Conservation (phyloP, 192 early-diverging fungal genomes). For the Linnemannia schmuckeri region DNA sequence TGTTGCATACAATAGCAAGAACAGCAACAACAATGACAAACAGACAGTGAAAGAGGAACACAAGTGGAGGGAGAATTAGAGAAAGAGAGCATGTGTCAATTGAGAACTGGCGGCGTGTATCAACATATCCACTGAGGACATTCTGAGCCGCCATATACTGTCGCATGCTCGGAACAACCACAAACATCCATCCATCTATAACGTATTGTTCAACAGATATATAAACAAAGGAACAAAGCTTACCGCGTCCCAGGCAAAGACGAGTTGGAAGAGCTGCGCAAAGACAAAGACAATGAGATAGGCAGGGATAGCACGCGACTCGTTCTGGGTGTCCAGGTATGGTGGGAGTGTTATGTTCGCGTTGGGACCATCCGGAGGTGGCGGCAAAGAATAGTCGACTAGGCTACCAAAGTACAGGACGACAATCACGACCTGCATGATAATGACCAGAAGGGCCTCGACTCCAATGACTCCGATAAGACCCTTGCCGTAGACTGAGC, state of each 20-base stretch:
- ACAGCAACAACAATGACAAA: too few relatives aligned
- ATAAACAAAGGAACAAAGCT: constrained; percentile 30
- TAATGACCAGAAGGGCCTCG: constrained; percentile 47
- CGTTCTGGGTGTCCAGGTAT: constrained; percentile 28
- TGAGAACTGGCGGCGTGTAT: neutral
- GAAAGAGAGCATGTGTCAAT: neutral
- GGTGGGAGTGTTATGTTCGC: neutral
- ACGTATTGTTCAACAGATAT: too few relatives aligned
- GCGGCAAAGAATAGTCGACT: neutral
- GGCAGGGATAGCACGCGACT: constrained; percentile 66
- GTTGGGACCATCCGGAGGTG: neutral
- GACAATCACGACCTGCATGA: constrained; percentile 45
- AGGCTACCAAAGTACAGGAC: constrained; percentile 30
- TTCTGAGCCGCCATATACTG: neutral
- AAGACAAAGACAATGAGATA: constrained; percentile 82
- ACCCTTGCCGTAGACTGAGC: constrained; percentile 36
- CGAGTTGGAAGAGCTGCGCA: constrained; percentile 77
- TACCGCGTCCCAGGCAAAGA: constrained; percentile 78
- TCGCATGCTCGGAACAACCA: constrained; percentile 2
- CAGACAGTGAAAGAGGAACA: neutral
- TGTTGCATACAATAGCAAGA: neutral
- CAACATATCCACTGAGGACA: neutral
- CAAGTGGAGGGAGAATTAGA: neutral
- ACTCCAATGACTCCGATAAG: constrained; percentile 27
- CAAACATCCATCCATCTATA: neutral